Evolutionary conservation across 306 rosid species (phyloP).

Genomic region (Medicago arabica): DNA sequence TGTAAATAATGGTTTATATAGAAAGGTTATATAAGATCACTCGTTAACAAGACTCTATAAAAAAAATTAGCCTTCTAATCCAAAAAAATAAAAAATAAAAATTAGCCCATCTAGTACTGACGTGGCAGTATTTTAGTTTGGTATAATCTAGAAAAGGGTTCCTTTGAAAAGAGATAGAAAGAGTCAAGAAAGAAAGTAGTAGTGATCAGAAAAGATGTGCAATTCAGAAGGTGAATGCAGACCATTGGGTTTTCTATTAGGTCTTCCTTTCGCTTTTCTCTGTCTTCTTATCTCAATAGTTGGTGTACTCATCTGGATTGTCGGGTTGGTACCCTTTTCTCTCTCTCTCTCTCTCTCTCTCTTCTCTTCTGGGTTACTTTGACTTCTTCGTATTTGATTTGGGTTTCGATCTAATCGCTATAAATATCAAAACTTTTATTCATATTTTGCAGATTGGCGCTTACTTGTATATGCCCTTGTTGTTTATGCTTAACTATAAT

Average conservation of each 20-base stretch:
- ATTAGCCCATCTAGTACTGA: too few species aligned
- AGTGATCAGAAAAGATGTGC: slow-evolving; percentile 49
- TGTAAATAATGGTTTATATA: too few species aligned
- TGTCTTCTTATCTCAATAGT: slow-evolving; percentile 69
- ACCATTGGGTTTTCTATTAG: slow-evolving; percentile 85
- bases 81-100: too few species aligned
- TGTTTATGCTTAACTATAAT: slow-evolving; percentile 75
- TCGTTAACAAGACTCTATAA: too few species aligned
- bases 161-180: too few species aligned
- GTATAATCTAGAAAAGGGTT: not conserved
- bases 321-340: slow-evolving; percentile 62
- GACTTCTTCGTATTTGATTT: not conserved
- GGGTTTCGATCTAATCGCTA: not conserved
- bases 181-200: too few species aligned
- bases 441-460: slow-evolving; percentile 55
- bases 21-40: too few species aligned
- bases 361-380: too few species aligned
- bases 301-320: slow-evolving; percentile 71
- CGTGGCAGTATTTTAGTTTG: too few species aligned
- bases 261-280: slow-evolving; percentile 90
- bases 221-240: slow-evolving; percentile 78
- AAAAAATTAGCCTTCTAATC: too few species aligned
- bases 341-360: too few species aligned
- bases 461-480: slow-evolving; percentile 85
- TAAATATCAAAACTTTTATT: not conserved